These are phyloP conservation scores for Paecilomyces sp. DNA, from an alignment of 2,329 filamentous ascomycete species.

Conservation along the genomic window DNA sequence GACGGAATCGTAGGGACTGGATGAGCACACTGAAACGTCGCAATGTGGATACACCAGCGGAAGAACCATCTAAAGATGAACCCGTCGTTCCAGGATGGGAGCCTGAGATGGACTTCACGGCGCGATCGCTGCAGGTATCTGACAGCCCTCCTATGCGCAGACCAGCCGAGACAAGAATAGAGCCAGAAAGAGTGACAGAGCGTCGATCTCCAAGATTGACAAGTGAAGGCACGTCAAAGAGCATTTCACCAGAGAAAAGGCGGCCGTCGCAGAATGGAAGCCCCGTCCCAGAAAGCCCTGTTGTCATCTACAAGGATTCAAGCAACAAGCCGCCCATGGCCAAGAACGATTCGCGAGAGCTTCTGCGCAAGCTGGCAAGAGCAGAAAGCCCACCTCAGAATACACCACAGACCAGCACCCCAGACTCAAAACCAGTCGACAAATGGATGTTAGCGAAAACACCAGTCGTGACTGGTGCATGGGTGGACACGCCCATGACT, in stretches of 20 bases:
- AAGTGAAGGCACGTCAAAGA: slow-evolving; percentile 13
- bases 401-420: slow-evolving; percentile 24
- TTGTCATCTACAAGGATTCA: slow-evolving; percentile 28
- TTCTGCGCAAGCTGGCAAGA: slow-evolving; percentile 35
- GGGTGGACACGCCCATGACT: slow-evolving; percentile 41
- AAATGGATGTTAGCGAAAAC: slow-evolving; percentile 34
- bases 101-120: slow-evolving; percentile 19
- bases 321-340: slow-evolving; percentile 18
- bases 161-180: slow-evolving; percentile 12
- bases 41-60: slow-evolving; percentile 11
- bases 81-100: slow-evolving; percentile 14
- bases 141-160: slow-evolving; percentile 22
- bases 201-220: slow-evolving; percentile 1
- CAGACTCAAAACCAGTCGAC: slow-evolving; percentile 23
- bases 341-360: slow-evolving; percentile 32
- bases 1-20: slow-evolving; percentile 26
- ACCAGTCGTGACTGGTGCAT: slow-evolving; percentile 38
- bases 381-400: slow-evolving; percentile 25
- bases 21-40: slow-evolving; percentile 22
- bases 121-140: slow-evolving; percentile 20
- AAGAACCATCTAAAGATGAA: slow-evolving; percentile 8
- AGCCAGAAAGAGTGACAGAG: slow-evolving; percentile 1
- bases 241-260: slow-evolving; percentile 6
- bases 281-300: slow-evolving; percentile 31
- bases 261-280: slow-evolving; percentile 15